Percentiles rank a stretch among this genome's conserved stretches.
Conservation (phyloP, 257 asterid species). For the Nicotiana undulata region DNA sequence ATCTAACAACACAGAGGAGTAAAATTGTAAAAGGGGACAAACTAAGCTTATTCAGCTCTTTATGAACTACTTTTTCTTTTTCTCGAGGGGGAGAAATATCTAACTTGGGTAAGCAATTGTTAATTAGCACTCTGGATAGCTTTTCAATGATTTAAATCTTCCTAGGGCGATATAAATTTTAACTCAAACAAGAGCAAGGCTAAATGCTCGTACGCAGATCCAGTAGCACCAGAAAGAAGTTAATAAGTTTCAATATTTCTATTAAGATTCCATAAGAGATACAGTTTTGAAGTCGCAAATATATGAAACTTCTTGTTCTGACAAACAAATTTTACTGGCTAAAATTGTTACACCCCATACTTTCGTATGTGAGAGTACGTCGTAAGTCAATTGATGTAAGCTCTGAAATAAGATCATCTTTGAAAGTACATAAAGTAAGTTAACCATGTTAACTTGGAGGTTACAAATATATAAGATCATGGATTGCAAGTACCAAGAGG, state of each 20-base stretch:
- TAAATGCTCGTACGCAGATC: neutral
- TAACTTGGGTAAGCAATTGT: neutral
- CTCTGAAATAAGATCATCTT: no score
- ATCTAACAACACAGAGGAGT: neutral
- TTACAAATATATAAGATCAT: no score
- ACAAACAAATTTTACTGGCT: neutral
- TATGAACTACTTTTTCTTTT: neutral
- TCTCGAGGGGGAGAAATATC: neutral
- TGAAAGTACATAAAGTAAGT: no score
- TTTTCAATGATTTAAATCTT: neutral
- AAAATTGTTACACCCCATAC: neutral
- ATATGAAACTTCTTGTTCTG: neutral
- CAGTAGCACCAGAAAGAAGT: neutral
- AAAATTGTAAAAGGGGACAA: neutral
- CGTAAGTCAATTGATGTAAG: no score
- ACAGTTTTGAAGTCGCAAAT: neutral
- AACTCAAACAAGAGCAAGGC: neutral
- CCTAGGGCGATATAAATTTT: neutral
- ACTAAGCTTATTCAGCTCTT: neutral
- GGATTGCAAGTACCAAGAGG: no score
- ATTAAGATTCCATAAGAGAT: neutral
- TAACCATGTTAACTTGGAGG: no score
- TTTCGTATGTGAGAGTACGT: no score
- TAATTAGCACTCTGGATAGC: neutral
- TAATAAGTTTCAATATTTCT: neutral